Evolutionary conservation across 192 early-diverging fungal species (phyloP).

Genomic region (Backusella circina): DNA sequence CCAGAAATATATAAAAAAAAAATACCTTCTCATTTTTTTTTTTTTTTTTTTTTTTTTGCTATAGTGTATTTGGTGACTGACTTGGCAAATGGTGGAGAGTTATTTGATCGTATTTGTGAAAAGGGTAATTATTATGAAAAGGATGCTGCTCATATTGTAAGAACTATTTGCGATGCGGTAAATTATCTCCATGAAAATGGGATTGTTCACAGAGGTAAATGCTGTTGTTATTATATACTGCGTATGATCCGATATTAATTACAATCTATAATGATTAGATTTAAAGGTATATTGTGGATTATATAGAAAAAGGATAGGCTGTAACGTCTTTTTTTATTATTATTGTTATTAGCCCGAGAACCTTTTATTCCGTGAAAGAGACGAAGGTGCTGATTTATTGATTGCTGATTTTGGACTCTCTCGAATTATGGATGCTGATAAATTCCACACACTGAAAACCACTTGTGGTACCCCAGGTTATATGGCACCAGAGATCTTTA

Average conservation of each 20-base stretch:
- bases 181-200: conserved; percentile 77
- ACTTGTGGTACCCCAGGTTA: conserved; percentile 82
- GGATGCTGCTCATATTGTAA: conserved; percentile 79
- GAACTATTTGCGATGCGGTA: conserved; percentile 75
- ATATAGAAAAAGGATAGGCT: neutral
- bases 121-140: conserved; percentile 71
- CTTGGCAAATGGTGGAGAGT: conserved; percentile 83
- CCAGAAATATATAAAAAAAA: too few relatives aligned
- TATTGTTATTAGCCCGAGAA: conserved; percentile 64
- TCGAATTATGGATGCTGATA: conserved; percentile 56
- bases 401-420: conserved; percentile 87
- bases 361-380: conserved; percentile 62
- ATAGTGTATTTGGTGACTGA: conserved; percentile 79
- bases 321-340: neutral
- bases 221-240: neutral
- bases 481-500: conserved; percentile 66
- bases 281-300: conserved; percentile 21
- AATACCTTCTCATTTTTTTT: too few relatives aligned
- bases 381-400: conserved; percentile 55
- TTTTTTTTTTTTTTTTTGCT: neutral
- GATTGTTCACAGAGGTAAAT: conserved; percentile 79
- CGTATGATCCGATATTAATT: neutral
- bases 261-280: conserved; percentile 15
- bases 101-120: conserved; percentile 84
- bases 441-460: conserved; percentile 59